These are phyloP conservation scores for Gossypium davidsonii DNA, from an alignment of 441 rosid genomes.

Conservation along the genomic window DNA sequence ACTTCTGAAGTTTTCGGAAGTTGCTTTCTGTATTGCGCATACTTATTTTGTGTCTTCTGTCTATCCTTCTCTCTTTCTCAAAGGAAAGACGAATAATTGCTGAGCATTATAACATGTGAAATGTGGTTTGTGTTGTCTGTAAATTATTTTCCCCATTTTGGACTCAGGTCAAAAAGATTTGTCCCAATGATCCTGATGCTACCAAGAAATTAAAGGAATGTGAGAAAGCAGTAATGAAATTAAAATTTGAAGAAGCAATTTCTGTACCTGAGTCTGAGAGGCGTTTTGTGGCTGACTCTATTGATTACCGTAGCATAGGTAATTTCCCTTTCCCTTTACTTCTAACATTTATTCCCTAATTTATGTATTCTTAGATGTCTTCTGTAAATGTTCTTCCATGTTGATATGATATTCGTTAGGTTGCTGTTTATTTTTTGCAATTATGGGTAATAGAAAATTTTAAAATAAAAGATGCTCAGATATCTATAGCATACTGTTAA, in stretches of 20 bases:
- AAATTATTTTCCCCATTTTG: conserved; percentile 3
- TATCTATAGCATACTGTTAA: not conserved
- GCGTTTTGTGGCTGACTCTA: conserved; percentile 70
- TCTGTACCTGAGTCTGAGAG: conserved; percentile 66
- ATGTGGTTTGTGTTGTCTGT: conserved; percentile 2
- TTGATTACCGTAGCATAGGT: conserved; percentile 82
- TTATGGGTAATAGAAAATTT: not conserved
- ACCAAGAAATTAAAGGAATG: conserved; percentile 82
- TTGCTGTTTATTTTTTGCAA: not conserved
- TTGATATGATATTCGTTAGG: not conserved
- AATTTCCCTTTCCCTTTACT: conserved; percentile 9
- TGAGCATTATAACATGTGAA: not conserved
- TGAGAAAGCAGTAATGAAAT: conserved; percentile 88
- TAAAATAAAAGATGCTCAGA: not conserved
- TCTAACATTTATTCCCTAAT: not conserved
- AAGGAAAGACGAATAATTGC: not conserved
- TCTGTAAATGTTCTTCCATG: not conserved
- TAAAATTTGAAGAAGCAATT: conserved; percentile 96
- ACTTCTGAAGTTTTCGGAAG: not conserved
- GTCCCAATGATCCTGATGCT: conserved; percentile 95
- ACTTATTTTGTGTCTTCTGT: not conserved
- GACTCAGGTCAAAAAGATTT: conserved; percentile 63
- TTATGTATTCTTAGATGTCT: not conserved
- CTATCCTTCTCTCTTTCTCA: not conserved
- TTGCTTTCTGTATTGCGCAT: not conserved